Base-by-base conservation (phyloP, 345 rosid genomes). In the Reutealis trisperma region DNA sequence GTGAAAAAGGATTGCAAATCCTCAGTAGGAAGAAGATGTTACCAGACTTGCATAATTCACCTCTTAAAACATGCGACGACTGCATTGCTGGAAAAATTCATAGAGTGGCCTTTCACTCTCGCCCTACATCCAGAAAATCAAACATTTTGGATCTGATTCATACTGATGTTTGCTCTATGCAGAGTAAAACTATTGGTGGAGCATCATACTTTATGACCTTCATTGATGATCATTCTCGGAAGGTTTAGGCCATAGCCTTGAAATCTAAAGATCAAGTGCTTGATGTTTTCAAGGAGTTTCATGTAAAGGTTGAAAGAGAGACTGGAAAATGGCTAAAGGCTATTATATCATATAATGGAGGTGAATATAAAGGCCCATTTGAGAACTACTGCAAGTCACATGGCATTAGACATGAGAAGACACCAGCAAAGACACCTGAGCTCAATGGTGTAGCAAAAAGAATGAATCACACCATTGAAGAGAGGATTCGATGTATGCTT, bases 221-320 rank as follows among this genome's bases (percentile, higher is more conserved):
- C 4, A 14, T 68, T 68, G 54, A 68, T 68, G 71, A 47, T 9
- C 71, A 68, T n/a, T 68, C 71, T 6, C n/a, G 37, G 13, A 68
- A 68, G 5, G 8, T 68, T 22, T 13, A 30, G 71, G 30, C 32
- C 3, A 6, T 8, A 3, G 2, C 22, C 22, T 68, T 3, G n/a
- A n/a, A n/a, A n/a, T n/a, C n/a, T n/a, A n/a, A n/a, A n/a, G n/a
- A n/a, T n/a, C n/a, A n/a, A n/a, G 57, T 24, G 19, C 19, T 67
- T 44, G 18, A 67, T 67, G 71, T 22, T 6, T 67, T 67, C 55
- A 67, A 47, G 55, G 10, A 67, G 5, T 67, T 67, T 16, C 54
- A 67, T 44, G 47, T 8, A 4, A 4, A 18, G 21, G 71, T 67
- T 41, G 30, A 67, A 42, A 41, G 71, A 9, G 32, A 67, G 21